Conservation (phyloP, 192 early-diverging fungal genomes). For the Spizellomyces sp. region DNA sequence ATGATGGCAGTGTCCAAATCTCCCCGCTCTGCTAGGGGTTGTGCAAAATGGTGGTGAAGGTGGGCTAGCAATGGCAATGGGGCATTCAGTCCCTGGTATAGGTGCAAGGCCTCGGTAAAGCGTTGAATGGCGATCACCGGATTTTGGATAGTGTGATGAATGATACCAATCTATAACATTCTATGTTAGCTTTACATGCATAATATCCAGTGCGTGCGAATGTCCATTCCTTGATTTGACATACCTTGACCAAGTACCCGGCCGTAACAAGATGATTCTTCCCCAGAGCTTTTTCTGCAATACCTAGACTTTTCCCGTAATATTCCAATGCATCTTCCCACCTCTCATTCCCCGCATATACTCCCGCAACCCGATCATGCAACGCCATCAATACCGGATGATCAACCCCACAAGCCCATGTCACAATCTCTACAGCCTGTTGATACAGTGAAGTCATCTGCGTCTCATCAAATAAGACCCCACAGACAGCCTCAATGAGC, state of each 20-base stretch:
- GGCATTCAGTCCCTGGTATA: conserved; percentile 30
- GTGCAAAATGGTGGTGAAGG: conserved; percentile 47
- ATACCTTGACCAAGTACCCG: conserved; percentile 48
- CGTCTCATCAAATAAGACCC: conserved; percentile 13
- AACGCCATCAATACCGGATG: conserved; percentile 48
- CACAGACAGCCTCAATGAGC: conserved; percentile 37
- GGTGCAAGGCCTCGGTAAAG: conserved; percentile 47
- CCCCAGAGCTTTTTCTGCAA: conserved; percentile 43
- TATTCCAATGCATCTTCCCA: conserved; percentile 40
- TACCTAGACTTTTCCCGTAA: conserved; percentile 40
- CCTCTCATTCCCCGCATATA: conserved; percentile 29
- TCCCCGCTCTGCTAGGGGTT: conserved; percentile 39
- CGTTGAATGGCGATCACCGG: conserved; percentile 37
- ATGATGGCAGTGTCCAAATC: conserved; percentile 47
- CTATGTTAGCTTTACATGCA: background rate
- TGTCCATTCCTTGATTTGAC: background rate
- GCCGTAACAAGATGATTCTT: conserved; percentile 52
- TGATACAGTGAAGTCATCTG: conserved; percentile 23
- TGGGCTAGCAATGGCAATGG: conserved; percentile 37
- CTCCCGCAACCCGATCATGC: conserved; percentile 46
- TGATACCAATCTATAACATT: background rate
- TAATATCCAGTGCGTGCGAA: background rate
- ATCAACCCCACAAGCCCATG: conserved; percentile 46
- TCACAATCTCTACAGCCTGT: conserved; percentile 25
- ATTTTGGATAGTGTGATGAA: conserved; percentile 5